A percentile compares a stretch with the other conserved stretches of the same genome.
Conservation (phyloP, 2,329 filamentous ascomycete genomes). For the Stemphylium vesicarium region DNA sequence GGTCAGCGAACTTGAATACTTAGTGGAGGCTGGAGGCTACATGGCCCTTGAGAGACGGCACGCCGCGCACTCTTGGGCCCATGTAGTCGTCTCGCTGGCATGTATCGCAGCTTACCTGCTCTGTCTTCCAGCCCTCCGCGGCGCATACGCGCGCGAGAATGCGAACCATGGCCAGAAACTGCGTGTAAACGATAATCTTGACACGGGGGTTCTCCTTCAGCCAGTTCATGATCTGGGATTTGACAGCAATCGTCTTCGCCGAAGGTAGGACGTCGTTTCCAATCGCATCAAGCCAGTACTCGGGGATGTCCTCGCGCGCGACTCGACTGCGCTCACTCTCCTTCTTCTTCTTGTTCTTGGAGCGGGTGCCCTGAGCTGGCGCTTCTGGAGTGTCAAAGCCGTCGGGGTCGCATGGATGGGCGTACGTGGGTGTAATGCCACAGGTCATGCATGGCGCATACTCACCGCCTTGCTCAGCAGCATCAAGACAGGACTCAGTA, state of each 20-base stretch:
- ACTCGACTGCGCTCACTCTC: conserved; percentile 16
- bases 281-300: conserved; percentile 48
- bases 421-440: conserved; percentile 30
- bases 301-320: conserved; percentile 37
- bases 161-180: conserved; percentile 62
- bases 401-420: conserved; percentile 31
- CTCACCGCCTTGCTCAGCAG: conserved; percentile 23
- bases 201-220: conserved; percentile 51
- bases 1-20: conserved; percentile 13
- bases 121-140: conserved; percentile 56
- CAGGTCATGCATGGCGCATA: conserved; percentile 44
- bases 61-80: background rate
- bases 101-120: conserved; percentile 41
- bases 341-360: conserved; percentile 21
- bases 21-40: too few species aligned
- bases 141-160: conserved; percentile 60
- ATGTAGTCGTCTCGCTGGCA: background rate
- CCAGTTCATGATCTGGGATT: conserved; percentile 56
- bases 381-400: conserved; percentile 15
- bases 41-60: too few species aligned
- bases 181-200: conserved; percentile 67
- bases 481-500: conserved; percentile 33
- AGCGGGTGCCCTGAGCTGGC: conserved; percentile 23
- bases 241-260: conserved; percentile 55
- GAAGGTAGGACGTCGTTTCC: conserved; percentile 51